Evolutionary conservation across 768 basidiomycete species (phyloP), one percentile per base, ranked within the genome.

Genomic region (Steccherinum ochraceum): DNA sequence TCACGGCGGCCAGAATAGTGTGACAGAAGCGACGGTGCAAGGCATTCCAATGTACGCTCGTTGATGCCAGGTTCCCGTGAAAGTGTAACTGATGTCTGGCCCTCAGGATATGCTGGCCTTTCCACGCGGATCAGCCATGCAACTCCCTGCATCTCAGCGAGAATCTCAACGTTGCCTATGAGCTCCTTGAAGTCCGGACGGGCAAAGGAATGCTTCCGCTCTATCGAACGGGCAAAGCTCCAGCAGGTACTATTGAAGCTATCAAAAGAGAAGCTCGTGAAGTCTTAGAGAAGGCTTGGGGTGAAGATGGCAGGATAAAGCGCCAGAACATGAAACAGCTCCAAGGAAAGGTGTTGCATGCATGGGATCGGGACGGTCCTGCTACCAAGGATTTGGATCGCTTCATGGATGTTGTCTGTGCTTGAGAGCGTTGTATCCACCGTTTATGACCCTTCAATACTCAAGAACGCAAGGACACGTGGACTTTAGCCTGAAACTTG

Each of bases 51-150:
- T 55, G 58, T 57, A 40, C 21, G 40, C 40, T 12, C 21, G 42
- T 21, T 43, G 18, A 5, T 20, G 21, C 19, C 13, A 18, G n/a
- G 19, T 12, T 18, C n/a, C 35, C 5, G 20, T 30, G 12, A 30
- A 40, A 1, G 24, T 7, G 16, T 30, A n/a, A n/a, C 26, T 12
- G 27, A 7, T 20, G 18, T 11, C n/a, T 11, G 12, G n/a, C 2
- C n/a, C 40, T 0, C 42, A 64, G 63, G 59, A 64, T 64, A 16
- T 52, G 58, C 23, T 64, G 63, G 63, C 63, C 63, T 1, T 57
- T 60, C 49, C 26, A 45, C 20, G 60, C 52, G 5, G 61, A 64
- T 45, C 61, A 64, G 48, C 58, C 61, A 2, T 18, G 45, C 19
- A 63, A 63, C 52, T 48, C 56, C 4, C 43, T 58, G 12, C 51